phyloP scores from a whole-genome alignment of 495 filamentous ascomycete species.

The Aspergillus ostianus region DNA sequence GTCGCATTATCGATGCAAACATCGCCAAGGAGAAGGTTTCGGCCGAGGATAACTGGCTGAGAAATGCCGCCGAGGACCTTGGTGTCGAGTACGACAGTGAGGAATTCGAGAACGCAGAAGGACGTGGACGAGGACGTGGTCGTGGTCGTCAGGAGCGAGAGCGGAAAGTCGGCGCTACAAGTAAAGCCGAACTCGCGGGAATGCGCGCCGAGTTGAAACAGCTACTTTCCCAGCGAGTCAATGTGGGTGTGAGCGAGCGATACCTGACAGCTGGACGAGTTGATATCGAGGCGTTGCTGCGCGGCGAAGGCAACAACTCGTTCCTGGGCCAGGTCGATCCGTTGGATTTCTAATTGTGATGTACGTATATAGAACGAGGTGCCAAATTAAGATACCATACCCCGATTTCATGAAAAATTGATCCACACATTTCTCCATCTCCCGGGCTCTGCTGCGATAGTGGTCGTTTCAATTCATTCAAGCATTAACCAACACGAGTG shows the following conservation, averaged over 20 bases:
- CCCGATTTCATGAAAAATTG: background rate
- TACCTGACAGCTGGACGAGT: slow-evolving; percentile 80
- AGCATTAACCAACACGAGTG: no score
- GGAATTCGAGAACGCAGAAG: slow-evolving; percentile 64
- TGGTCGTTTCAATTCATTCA: no score
- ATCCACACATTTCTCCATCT: background rate
- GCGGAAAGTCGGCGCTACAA: slow-evolving; percentile 63
- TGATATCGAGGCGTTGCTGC: slow-evolving; percentile 78
- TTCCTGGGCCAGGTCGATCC: slow-evolving; percentile 65
- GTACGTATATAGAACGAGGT: slow-evolving; percentile 8
- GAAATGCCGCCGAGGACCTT: slow-evolving; percentile 82
- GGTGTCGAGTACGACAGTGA: slow-evolving; percentile 93
- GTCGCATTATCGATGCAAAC: slow-evolving; percentile 76
- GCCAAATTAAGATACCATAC: background rate
- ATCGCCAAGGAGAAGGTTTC: slow-evolving; percentile 84
- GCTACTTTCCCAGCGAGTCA: slow-evolving; percentile 72
- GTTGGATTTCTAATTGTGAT: slow-evolving; percentile 39
- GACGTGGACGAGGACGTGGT: slow-evolving; percentile 63
- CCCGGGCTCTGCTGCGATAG: no score
- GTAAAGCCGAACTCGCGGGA: slow-evolving; percentile 65
- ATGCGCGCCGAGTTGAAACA: slow-evolving; percentile 43
- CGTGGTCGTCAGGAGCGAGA: slow-evolving; percentile 73
- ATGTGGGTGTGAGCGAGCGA: slow-evolving; percentile 86
- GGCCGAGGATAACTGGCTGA: slow-evolving; percentile 81
- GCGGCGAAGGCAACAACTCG: slow-evolving; percentile 51